These are phyloP conservation scores for Climacium dendroides DNA, from an alignment of 225 moss, liverwort and hornwort species.

Conservation along the genomic window DNA sequence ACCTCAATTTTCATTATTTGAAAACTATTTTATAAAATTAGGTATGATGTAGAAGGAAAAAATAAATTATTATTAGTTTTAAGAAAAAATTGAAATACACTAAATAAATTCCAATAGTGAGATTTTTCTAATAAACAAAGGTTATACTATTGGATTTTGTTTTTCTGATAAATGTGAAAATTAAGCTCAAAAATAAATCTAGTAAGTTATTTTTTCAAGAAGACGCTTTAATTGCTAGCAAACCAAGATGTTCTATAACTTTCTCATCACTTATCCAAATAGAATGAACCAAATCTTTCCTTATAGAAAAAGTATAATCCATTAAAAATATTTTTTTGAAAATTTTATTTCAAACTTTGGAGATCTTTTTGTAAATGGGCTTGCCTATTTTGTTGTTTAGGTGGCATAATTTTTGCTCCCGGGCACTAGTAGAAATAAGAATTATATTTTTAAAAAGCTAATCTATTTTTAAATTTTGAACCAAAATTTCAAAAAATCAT, in stretches of 20 bases:
- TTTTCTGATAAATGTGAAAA: no score
- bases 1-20: not conserved
- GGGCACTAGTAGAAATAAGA: not conserved
- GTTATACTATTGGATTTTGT: no score
- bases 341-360: not conserved
- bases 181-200: accelerated
- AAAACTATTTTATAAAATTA: not conserved
- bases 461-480: not conserved
- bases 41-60: not conserved
- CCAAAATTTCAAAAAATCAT: not conserved
- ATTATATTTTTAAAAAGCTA: not conserved
- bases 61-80: no score
- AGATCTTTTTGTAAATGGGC: accelerated
- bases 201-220: no score
- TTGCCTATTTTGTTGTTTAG: not conserved
- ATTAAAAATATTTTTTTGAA: not conserved
- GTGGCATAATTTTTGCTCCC: not conserved
- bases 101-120: no score
- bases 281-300: not conserved
- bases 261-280: no score
- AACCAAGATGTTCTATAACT: no score
- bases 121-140: no score
- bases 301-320: not conserved
- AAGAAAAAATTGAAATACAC: no score
- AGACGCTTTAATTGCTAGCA: no score